phyloP scores from a whole-genome alignment of 1,139 yeast species.

The Saccharomyces hybrid region DNA sequence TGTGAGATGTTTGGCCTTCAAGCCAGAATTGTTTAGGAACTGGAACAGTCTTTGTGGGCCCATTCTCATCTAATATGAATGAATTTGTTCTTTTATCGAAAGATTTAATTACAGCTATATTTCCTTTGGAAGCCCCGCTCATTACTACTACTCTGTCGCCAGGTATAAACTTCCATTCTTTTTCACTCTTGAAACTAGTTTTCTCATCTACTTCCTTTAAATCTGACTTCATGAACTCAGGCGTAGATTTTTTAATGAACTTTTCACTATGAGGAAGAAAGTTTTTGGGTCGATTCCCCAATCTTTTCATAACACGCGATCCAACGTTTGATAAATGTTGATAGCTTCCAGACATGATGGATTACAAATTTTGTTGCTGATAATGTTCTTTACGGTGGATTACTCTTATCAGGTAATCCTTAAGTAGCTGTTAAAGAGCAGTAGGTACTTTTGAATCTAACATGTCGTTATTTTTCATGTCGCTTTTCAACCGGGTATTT shows the following conservation, averaged over 20 bases:
- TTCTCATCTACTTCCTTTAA: constrained; percentile 33
- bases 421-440: not conserved
- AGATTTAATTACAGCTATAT: constrained; percentile 51
- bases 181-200: constrained; percentile 34
- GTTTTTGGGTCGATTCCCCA: constrained; percentile 23
- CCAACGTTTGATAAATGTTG: constrained; percentile 28
- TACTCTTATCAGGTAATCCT: not conserved
- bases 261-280: constrained; percentile 18
- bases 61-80: constrained; percentile 47
- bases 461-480: not conserved
- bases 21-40: constrained; percentile 70
- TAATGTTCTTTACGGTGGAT: not conserved
- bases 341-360: constrained; percentile 13
- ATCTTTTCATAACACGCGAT: constrained; percentile 20
- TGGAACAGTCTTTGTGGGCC: constrained; percentile 45
- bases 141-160: constrained; percentile 63
- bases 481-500: not conserved
- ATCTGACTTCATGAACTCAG: constrained; percentile 32
- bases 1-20: constrained; percentile 64
- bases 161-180: constrained; percentile 46
- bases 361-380: not conserved
- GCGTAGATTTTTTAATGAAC: constrained; percentile 27
- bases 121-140: constrained; percentile 65
- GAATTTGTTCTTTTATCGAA: constrained; percentile 45
- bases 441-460: not conserved